A percentile compares a stretch with the other conserved stretches of the same genome.
Conservation (phyloP, 768 basidiomycete species). For the Tulasnella sp. region DNA sequence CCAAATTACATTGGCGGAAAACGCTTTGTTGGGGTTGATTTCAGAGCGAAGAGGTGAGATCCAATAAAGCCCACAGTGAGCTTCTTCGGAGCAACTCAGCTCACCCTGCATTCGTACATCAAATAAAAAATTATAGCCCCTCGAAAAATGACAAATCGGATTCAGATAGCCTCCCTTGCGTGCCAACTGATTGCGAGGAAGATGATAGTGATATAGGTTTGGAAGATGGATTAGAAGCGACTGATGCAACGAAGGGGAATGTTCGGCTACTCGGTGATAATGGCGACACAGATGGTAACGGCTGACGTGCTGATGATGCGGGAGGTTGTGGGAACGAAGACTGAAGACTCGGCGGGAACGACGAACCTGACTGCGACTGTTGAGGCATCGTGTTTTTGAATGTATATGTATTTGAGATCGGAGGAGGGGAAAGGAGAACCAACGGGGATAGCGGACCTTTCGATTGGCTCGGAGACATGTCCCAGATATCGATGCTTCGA, state of each 20-base stretch:
- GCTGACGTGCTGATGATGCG: not conserved
- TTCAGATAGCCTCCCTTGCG: not conserved
- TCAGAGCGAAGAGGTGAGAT: too few relatives aligned
- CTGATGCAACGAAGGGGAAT: not conserved
- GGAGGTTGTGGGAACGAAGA: not conserved
- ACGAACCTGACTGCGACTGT: not conserved
- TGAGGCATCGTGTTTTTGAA: not conserved
- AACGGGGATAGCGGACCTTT: not conserved
- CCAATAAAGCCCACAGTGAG: too few relatives aligned
- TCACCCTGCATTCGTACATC: too few relatives aligned
- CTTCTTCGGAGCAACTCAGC: too few relatives aligned
- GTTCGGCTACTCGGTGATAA: too few relatives aligned
- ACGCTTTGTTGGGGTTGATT: too few relatives aligned
- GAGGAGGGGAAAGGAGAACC: not conserved
- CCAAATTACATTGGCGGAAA: too few relatives aligned
- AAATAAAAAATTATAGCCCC: constrained; percentile 1
- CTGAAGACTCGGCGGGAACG: not conserved
- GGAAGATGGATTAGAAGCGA: not conserved
- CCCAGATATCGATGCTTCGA: not conserved
- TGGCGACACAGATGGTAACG: not conserved
- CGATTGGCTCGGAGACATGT: not conserved
- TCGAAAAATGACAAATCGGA: constrained; percentile 7
- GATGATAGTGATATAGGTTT: not conserved
- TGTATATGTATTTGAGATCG: not conserved
- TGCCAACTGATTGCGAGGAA: too few relatives aligned